Percentiles rank a stretch among this genome's conserved stretches.
These are phyloP conservation scores for Tulasnella sp. DNA, from an alignment of 768 basidiomycete species.

Conservation along the genomic window DNA sequence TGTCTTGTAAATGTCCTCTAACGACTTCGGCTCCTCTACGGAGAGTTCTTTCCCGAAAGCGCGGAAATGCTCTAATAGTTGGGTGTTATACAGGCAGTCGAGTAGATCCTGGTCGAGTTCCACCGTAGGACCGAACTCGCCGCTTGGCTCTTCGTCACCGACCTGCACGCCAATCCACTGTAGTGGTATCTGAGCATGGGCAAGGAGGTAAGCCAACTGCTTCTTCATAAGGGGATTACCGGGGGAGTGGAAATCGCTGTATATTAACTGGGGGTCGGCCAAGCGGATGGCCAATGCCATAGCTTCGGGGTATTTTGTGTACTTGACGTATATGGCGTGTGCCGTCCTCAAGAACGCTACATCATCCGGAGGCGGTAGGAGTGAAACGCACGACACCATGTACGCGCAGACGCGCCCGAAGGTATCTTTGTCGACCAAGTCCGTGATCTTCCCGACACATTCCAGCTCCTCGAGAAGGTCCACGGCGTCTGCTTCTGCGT, in stretches of 20 bases:
- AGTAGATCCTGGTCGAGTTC: constrained; percentile 45
- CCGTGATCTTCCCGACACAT: constrained; percentile 63
- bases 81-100: constrained; percentile 76
- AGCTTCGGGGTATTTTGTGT: constrained; percentile 83
- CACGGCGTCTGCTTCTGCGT: constrained; percentile 96
- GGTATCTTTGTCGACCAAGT: constrained; percentile 76
- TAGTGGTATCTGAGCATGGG: constrained; percentile 79
- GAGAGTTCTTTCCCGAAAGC: constrained; percentile 90
- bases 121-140: constrained; percentile 49
- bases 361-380: constrained; percentile 89
- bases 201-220: constrained; percentile 87
- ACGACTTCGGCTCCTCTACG: constrained; percentile 74
- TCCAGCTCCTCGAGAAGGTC: constrained; percentile 91
- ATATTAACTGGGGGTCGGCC: constrained; percentile 64
- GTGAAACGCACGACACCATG: constrained; percentile 87
- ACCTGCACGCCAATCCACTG: constrained; percentile 68
- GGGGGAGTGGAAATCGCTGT: constrained; percentile 79
- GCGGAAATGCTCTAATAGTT: constrained; percentile 72
- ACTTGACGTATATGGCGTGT: constrained; percentile 76
- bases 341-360: constrained; percentile 77
- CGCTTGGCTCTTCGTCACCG: constrained; percentile 39
- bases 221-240: constrained; percentile 89
- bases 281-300: constrained; percentile 75
- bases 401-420: constrained; percentile 86
- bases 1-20: constrained; percentile 96